A percentile compares a stretch with the other conserved stretches of the same genome.
These are phyloP conservation scores for Poa annua DNA, from an alignment of 176 grass and related monocot genomes.

Conservation along the genomic window DNA sequence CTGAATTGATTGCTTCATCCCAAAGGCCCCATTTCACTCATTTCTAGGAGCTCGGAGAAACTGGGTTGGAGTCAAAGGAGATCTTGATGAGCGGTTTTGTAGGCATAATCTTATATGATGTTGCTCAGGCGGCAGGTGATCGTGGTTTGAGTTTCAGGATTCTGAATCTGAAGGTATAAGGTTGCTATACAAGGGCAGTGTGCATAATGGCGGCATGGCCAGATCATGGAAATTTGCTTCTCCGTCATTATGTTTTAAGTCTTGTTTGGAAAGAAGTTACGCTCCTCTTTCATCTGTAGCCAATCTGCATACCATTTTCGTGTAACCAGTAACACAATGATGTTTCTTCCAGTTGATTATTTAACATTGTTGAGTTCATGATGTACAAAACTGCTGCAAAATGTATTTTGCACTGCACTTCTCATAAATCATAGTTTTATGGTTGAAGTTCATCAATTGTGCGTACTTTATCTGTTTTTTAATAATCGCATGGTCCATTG, in stretches of 20 bases:
- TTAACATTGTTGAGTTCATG: conserved; percentile 18
- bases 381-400: background rate
- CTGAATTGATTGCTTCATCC: background rate
- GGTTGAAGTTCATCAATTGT: background rate
- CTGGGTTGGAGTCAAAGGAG: conserved; percentile 9
- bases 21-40: background rate
- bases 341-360: conserved; percentile 27
- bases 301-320: conserved; percentile 25
- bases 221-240: conserved; percentile 5
- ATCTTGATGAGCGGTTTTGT: background rate
- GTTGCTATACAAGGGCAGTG: background rate
- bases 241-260: background rate
- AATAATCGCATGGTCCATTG: background rate
- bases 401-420: background rate
- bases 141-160: background rate
- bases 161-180: conserved; percentile 19
- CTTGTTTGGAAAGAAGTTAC: conserved; percentile 9
- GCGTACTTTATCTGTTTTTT: background rate
- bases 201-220: conserved; percentile 22
- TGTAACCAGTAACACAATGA: background rate
- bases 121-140: background rate
- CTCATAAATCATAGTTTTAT: background rate
- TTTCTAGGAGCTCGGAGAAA: background rate
- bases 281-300: conserved; percentile 12
- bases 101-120: conserved; percentile 16